These are phyloP conservation scores for Irpex rosettiformis DNA, from an alignment of 1,284 basidiomycete species.

Conservation along the genomic window DNA sequence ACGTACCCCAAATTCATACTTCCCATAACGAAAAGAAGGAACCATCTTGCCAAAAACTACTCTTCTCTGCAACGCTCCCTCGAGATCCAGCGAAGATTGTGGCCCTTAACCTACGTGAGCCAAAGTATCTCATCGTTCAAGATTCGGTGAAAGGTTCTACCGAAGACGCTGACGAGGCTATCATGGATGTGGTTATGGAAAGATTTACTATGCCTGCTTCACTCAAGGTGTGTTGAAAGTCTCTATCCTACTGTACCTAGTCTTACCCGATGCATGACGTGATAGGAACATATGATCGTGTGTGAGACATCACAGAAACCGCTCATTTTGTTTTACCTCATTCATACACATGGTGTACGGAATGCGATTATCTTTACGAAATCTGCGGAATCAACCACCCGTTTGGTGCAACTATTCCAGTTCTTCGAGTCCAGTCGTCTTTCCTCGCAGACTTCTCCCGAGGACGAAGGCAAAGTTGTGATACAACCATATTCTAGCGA, in stretches of 20 bases:
- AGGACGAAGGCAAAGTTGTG: conserved; percentile 33
- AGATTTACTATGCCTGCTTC: conserved; percentile 82
- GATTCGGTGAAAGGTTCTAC: conserved; percentile 22
- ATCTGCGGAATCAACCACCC: conserved; percentile 84
- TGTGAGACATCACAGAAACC: conserved; percentile 84
- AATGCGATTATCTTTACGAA: conserved; percentile 95
- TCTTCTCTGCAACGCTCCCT: conserved; percentile 96
- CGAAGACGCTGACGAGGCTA: conserved; percentile 33
- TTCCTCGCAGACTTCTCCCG: conserved; percentile 17
- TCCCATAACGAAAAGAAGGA: conserved; percentile 54
- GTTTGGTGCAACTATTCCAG: conserved; percentile 81
- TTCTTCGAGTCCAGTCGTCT: conserved; percentile 69
- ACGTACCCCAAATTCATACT: conserved; percentile 36
- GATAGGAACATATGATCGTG: conserved; percentile 81
- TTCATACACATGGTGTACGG: conserved; percentile 57
- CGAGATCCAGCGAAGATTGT: conserved; percentile 91
- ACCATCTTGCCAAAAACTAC: conserved; percentile 86
- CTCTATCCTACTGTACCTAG: too few relatives aligned
- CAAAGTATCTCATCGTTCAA: conserved; percentile 89
- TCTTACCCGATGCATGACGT: background rate
- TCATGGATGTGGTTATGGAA: conserved; percentile 61
- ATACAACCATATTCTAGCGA: conserved; percentile 87
- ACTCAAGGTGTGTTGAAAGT: conserved; percentile 50
- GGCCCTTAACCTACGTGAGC: conserved; percentile 74
- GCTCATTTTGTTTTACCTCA: conserved; percentile 83